phyloP scores from a whole-genome alignment of 108 stramenopile genomes.

The Parietichytrium sp. region DNA sequence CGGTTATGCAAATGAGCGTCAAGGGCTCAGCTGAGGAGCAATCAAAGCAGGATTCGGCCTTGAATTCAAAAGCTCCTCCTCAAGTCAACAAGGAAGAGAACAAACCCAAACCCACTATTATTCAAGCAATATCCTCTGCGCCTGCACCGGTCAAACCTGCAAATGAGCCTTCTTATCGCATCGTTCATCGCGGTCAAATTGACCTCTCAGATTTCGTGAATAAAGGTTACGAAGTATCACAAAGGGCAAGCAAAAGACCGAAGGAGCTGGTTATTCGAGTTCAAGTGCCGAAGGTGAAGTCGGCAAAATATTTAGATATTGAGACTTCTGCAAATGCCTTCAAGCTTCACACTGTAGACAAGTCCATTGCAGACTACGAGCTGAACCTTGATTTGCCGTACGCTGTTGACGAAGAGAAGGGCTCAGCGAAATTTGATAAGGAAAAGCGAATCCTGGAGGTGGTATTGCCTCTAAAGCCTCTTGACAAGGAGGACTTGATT shows the following conservation, averaged over 20 bases:
- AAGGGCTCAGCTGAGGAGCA: background rate
- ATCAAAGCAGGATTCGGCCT: background rate
- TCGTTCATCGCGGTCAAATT: background rate
- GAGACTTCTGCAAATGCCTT: slow-evolving; percentile 36
- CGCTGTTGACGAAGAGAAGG: slow-evolving; percentile 38
- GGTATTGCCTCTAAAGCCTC: slow-evolving; percentile 4
- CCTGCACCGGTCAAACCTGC: background rate
- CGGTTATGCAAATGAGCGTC: slow-evolving; percentile 35
- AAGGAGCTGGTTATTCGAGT: slow-evolving; percentile 43
- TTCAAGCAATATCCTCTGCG: background rate
- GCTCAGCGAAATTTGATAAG: slow-evolving; percentile 42
- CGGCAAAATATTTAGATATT: slow-evolving; percentile 31
- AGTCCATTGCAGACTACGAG: background rate
- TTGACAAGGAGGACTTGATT: background rate
- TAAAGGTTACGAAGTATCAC: too few species aligned
- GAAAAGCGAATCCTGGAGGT: slow-evolving; percentile 11
- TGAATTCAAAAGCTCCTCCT: too few species aligned
- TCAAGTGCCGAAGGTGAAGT: slow-evolving; percentile 33
- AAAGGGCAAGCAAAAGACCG: slow-evolving; percentile 6
- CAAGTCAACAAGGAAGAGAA: background rate
- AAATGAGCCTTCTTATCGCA: background rate
- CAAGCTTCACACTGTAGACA: background rate
- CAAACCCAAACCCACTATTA: too few species aligned
- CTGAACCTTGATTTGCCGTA: slow-evolving; percentile 42
- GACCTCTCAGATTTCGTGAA: background rate